Evolutionary conservation across 108 stramenopile genomes (phyloP).

Genomic region (Cyclotella baltica): DNA sequence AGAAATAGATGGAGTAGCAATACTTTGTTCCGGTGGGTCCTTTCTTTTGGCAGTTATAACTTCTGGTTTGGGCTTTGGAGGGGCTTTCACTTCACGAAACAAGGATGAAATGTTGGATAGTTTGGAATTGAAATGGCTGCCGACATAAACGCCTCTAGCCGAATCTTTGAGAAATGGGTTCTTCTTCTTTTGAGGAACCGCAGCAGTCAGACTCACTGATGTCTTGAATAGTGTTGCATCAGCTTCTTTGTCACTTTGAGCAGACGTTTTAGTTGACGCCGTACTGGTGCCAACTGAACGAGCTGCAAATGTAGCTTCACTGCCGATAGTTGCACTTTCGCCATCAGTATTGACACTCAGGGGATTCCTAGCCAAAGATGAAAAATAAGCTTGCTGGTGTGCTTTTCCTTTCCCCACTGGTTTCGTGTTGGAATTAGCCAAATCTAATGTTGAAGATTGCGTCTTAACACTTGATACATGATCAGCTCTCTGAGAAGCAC

Average conservation of each 20-base stretch:
- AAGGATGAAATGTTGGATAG: slow-evolving; percentile 49
- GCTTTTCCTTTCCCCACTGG: slow-evolving; percentile 22
- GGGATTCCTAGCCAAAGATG: slow-evolving; percentile 32
- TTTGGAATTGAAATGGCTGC: slow-evolving; percentile 51
- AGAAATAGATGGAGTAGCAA: background rate
- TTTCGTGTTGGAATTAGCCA: slow-evolving; percentile 7
- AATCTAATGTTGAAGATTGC: background rate
- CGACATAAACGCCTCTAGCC: slow-evolving; percentile 52
- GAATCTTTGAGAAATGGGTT: slow-evolving; percentile 55
- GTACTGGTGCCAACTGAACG: slow-evolving; percentile 28
- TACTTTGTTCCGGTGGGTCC: background rate
- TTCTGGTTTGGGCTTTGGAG: slow-evolving; percentile 20
- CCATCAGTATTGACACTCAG: slow-evolving; percentile 25
- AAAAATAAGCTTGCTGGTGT: slow-evolving; percentile 51
- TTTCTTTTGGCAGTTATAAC: slow-evolving; percentile 3
- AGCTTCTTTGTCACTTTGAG: slow-evolving; percentile 24
- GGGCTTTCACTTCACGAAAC: slow-evolving; percentile 53
- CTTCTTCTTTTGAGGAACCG: slow-evolving; percentile 14
- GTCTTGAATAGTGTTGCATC: slow-evolving; percentile 37
- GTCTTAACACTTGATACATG: background rate
- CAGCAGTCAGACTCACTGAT: slow-evolving; percentile 44
- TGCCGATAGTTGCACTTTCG: slow-evolving; percentile 38
- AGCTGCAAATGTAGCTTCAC: slow-evolving; percentile 8
- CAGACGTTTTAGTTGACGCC: slow-evolving; percentile 9
- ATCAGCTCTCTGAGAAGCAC: slow-evolving; percentile 8